A percentile compares a stretch with the other conserved stretches of the same genome.
These are phyloP conservation scores for Taiozyma sp. DNA, from an alignment of 1,139 yeast species.

Conservation along the genomic window DNA sequence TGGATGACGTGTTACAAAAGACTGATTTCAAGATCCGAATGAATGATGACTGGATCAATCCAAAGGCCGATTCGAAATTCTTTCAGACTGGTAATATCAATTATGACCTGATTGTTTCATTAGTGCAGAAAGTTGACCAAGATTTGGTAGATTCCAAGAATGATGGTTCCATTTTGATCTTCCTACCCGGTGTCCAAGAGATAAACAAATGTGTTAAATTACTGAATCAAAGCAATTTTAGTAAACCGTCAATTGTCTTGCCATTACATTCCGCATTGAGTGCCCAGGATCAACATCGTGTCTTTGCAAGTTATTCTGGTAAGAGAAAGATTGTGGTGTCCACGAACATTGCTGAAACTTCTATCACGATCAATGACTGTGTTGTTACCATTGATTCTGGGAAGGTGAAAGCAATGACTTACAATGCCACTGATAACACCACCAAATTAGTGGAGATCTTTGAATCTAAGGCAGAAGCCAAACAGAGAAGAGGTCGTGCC, in stretches of 20 bases:
- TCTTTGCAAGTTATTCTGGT: conserved; percentile 55
- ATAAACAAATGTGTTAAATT: conserved; percentile 54
- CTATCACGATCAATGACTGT: conserved; percentile 91
- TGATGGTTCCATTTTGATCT: conserved; percentile 75
- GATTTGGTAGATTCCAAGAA: conserved; percentile 37
- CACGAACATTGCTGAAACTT: conserved; percentile 85
- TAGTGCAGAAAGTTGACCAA: conserved; percentile 50
- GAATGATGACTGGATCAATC: conserved; percentile 35
- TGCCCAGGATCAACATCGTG: conserved; percentile 75
- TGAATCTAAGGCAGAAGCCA: conserved; percentile 90
- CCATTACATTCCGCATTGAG: conserved; percentile 89
- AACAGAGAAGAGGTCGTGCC: conserved; percentile 96
- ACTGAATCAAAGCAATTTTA: conserved; percentile 16
- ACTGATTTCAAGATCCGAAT: conserved; percentile 47
- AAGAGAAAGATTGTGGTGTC: conserved; percentile 81
- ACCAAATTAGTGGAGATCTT: conserved; percentile 75
- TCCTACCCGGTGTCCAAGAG: conserved; percentile 90
- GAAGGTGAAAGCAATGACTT: conserved; percentile 71
- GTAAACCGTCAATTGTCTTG: conserved; percentile 35
- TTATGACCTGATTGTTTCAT: conserved; percentile 60
- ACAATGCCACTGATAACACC: conserved; percentile 61
- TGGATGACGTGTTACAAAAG: conserved; percentile 57
- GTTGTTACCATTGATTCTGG: conserved; percentile 92
- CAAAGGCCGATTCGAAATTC: conserved; percentile 59
- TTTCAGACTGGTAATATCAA: conserved; percentile 66